Percentiles rank a stretch among this genome's conserved stretches.
These are phyloP conservation scores for Pyrenula aspistea DNA, from an alignment of 495 filamentous ascomycete genomes.

Conservation along the genomic window DNA sequence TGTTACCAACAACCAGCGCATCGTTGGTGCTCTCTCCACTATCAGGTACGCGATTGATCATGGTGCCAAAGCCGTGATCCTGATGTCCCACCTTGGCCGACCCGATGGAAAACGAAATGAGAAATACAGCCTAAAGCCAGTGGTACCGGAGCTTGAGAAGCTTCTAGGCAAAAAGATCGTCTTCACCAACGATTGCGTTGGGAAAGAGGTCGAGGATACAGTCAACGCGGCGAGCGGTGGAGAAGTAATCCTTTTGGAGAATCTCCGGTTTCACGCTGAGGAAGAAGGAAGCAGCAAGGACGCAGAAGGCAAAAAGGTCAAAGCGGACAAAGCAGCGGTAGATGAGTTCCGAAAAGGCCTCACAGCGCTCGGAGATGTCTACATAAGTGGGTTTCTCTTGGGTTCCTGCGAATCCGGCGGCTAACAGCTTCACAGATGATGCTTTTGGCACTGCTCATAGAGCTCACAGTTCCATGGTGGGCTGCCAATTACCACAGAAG, in stretches of 20 bases:
- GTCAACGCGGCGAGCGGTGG: constrained; percentile 77
- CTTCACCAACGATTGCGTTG: constrained; percentile 87
- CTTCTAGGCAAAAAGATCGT: constrained; percentile 69
- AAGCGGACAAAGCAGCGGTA: constrained; percentile 87
- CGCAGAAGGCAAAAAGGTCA: constrained; percentile 88
- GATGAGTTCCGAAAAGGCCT: constrained; percentile 89
- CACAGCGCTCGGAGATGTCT: constrained; percentile 90
- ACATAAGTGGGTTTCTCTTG: constrained; percentile 63
- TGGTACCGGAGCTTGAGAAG: constrained; percentile 85
- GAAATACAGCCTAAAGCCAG: constrained; percentile 91
- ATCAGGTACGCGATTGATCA: constrained; percentile 96
- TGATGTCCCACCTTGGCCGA: constrained; percentile 98
- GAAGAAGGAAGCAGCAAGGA: constrained; percentile 95
- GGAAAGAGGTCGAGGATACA: constrained; percentile 73
- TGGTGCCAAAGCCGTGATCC: constrained; percentile 85
- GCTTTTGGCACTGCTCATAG: constrained; percentile 98
- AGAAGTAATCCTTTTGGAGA: constrained; percentile 85
- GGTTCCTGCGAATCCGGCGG: constrained; percentile 1
- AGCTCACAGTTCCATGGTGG: constrained; percentile 98
- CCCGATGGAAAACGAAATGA: constrained; percentile 79
- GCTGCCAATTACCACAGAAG: constrained; percentile 87
- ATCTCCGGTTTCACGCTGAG: constrained; percentile 93
- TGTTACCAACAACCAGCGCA: constrained; percentile 97
- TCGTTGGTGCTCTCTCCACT: constrained; percentile 91
- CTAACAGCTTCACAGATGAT: constrained; percentile 53